Evolutionary conservation across 495 filamentous ascomycete species (phyloP).

Genomic region (Neurospora sp.): DNA sequence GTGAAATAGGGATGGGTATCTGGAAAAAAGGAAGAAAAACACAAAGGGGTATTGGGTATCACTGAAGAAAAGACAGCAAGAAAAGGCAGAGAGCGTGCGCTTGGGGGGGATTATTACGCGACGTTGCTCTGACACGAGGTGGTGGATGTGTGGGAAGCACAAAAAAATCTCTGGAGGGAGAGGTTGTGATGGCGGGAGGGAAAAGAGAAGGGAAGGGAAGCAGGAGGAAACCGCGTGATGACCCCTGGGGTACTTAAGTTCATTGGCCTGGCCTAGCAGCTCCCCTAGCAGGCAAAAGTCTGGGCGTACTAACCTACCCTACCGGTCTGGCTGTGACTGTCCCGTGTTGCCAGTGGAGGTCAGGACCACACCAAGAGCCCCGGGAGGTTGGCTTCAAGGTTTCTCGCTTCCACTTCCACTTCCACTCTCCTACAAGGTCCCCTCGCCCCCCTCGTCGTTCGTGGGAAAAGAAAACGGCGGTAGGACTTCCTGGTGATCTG

Average conservation of each 20-base stretch:
- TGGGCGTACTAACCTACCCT: background rate
- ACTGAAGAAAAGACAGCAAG: slow-evolving; percentile 33
- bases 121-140: slow-evolving; percentile 14
- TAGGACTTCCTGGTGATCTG: slow-evolving; percentile 12
- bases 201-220: slow-evolving; percentile 3
- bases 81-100: slow-evolving; percentile 21
- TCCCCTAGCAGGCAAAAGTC: background rate
- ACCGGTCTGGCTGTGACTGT: slow-evolving; percentile 2
- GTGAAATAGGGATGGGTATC: slow-evolving; percentile 25
- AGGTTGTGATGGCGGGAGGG: slow-evolving; percentile 21
- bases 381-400: background rate
- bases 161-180: slow-evolving; percentile 19
- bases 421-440: background rate
- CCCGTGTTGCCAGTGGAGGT: background rate
- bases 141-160: slow-evolving; percentile 16
- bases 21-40: slow-evolving; percentile 29
- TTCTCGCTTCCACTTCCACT: background rate
- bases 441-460: background rate
- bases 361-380: background rate
- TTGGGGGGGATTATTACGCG: slow-evolving; percentile 16
- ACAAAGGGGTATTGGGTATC: slow-evolving; percentile 40
- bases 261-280: background rate
- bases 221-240: slow-evolving; percentile 12
- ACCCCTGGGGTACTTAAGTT: slow-evolving; percentile 14
- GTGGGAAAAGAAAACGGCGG: slow-evolving; percentile 6